Evolutionary conservation across 2,329 filamentous ascomycete species (phyloP), one percentile per base, ranked within the genome.

Genomic region (Hypomyces rosellus): DNA sequence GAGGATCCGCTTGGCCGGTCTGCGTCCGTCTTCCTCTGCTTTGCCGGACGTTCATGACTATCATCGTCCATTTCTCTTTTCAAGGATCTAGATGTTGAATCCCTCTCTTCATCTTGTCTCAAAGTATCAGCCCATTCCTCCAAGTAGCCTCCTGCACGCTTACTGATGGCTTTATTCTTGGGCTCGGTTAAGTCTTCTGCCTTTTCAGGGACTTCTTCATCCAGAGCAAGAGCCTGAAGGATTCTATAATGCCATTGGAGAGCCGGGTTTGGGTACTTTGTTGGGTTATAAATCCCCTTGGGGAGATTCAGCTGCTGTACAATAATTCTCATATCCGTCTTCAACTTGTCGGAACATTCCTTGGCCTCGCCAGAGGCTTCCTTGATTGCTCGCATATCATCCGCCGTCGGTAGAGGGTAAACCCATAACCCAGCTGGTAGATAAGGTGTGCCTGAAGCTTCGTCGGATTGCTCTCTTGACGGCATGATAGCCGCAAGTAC

Each of bases 241-340:
- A 99, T 95, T 54, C 83, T 85, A 74, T 97, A 99, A 71, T 97
- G 93, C 91, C 92, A 99, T 69, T 99, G 93, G 20, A 99, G 75
- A 8, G 88, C 80, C 9, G 91, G 90, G 55, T 99, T 99, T 0
- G 93, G 89, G 61, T 96, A 97, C 62, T 86, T 93, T 1, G 75
- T 74, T 1, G 92, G 91, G 57, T 95, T 86, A 63, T 95, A 99
- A 33, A 80, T 75, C 5, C 80, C 90, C 61, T 88, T 91, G 0
- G 93, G 93, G 7, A 99, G 80, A 64, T 96, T 89, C 1, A 96
- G 73, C 58, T 95, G 89, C 63, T 93, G 86, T 2, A 96, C 74
- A 4, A 96, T 80, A 5, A 78, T 78, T 44, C 88, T 80, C 91
- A 96, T 96, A 36, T 80, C 76, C 60, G 95, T 88, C 12, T 86